Evolutionary conservation across 768 basidiomycete genomes (phyloP).

Genomic region (Epithele typhae): DNA sequence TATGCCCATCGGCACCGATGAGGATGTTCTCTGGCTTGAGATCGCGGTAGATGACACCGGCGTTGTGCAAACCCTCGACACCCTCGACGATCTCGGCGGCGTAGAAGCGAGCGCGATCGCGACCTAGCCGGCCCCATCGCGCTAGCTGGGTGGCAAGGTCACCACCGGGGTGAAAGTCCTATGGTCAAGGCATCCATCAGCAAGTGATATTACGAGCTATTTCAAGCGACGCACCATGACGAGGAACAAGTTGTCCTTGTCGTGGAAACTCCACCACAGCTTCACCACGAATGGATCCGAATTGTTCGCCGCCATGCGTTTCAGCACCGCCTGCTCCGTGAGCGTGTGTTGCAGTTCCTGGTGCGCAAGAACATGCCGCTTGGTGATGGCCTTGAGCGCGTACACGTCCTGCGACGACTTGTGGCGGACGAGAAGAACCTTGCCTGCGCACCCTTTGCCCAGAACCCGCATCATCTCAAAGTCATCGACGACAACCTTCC

Average conservation of each 20-base stretch:
- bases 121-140: slow-evolving; percentile 89
- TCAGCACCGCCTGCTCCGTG: slow-evolving; percentile 94
- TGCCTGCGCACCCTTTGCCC: slow-evolving; percentile 96
- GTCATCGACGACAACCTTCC: slow-evolving; percentile 81
- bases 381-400: slow-evolving; percentile 97
- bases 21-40: slow-evolving; percentile 97
- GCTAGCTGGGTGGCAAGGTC: slow-evolving; percentile 97
- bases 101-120: slow-evolving; percentile 94
- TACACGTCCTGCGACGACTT: slow-evolving; percentile 69
- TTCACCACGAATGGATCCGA: slow-evolving; percentile 94
- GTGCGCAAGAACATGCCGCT: slow-evolving; percentile 93
- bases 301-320: slow-evolving; percentile 85
- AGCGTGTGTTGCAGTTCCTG: slow-evolving; percentile 95
- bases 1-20: slow-evolving; percentile 91
- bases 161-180: slow-evolving; percentile 95
- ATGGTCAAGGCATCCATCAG: slow-evolving; percentile 3
- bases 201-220: too few species aligned
- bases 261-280: slow-evolving; percentile 97
- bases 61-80: slow-evolving; percentile 88
- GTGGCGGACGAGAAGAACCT: slow-evolving; percentile 88
- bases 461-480: slow-evolving; percentile 97
- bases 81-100: slow-evolving; percentile 97
- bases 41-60: slow-evolving; percentile 96
- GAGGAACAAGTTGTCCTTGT: slow-evolving; percentile 94
- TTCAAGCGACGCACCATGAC: slow-evolving; percentile 66